phyloP scores from a whole-genome alignment of 1,284 basidiomycete genomes.

The Cutaneotrichosporon sp. region DNA sequence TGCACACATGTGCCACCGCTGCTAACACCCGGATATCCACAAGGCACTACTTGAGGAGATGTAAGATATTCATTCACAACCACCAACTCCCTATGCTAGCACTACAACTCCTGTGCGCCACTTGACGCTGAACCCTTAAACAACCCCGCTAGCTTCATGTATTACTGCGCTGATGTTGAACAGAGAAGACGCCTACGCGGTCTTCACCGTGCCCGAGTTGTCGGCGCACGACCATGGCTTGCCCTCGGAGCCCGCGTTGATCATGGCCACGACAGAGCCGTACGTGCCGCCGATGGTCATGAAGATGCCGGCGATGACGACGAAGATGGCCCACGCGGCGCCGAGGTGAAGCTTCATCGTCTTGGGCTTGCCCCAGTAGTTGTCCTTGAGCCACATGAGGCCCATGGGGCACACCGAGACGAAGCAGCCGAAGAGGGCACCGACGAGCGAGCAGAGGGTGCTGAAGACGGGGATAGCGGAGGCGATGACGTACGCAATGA shows the following conservation, averaged over 20 bases:
- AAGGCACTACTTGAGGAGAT: too few relatives aligned
- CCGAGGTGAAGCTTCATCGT: constrained; percentile 24
- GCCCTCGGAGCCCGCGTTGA: constrained; percentile 12
- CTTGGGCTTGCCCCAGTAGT: constrained; percentile 12
- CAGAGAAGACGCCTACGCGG: too few relatives aligned
- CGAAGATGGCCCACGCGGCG: constrained; percentile 26
- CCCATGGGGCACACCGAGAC: constrained; percentile 25
- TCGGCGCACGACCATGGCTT: constrained; percentile 42
- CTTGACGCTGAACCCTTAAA: neutral
- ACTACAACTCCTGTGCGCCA: neutral
- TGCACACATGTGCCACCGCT: too few relatives aligned
- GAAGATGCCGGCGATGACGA: constrained; percentile 30
- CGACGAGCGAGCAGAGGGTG: constrained; percentile 35
- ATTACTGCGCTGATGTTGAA: too few relatives aligned
- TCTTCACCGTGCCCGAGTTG: constrained; percentile 26
- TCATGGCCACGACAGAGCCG: constrained; percentile 33
- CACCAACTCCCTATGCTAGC: neutral
- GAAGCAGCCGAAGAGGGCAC: constrained; percentile 29
- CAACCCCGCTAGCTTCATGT: neutral
- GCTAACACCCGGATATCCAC: too few relatives aligned
- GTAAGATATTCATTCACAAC: neutral
- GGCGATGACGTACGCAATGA: constrained; percentile 34
- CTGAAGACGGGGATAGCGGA: constrained; percentile 27
- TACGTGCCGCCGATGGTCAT: constrained; percentile 40
- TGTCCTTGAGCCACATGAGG: constrained; percentile 38